These are phyloP conservation scores for Coemansia sp. DNA, from an alignment of 192 early-diverging fungal genomes.

Conservation along the genomic window DNA sequence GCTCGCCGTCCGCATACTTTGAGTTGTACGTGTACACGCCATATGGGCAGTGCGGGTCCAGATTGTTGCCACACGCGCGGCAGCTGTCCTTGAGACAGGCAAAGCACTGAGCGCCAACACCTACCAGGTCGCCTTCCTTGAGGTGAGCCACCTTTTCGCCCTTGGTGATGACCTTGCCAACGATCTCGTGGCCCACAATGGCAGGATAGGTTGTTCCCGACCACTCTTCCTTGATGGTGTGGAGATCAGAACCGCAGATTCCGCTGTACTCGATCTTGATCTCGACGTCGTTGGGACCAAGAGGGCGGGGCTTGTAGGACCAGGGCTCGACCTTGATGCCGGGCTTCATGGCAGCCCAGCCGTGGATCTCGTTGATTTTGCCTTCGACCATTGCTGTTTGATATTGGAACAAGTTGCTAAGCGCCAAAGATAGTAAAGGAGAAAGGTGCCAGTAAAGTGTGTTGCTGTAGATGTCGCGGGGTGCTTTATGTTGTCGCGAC, in stretches of 20 bases:
- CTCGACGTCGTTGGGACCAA: conserved; percentile 61
- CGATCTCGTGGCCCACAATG: conserved; percentile 67
- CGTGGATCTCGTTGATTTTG: conserved; percentile 36
- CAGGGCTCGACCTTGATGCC: conserved; percentile 38
- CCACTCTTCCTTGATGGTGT: conserved; percentile 63
- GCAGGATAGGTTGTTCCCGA: conserved; percentile 35
- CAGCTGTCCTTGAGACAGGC: conserved; percentile 54
- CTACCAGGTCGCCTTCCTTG: conserved; percentile 60
- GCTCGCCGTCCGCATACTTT: conserved; percentile 51
- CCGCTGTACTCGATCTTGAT: conserved; percentile 74
- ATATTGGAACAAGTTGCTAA: no score
- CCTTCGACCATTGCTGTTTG: conserved; percentile 20
- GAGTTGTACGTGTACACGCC: conserved; percentile 53
- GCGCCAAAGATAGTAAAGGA: no score
- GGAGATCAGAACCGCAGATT: conserved; percentile 76
- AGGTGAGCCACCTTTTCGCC: conserved; percentile 54
- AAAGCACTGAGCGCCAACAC: conserved; percentile 63
- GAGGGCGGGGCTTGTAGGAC: conserved; percentile 56
- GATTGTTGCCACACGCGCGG: conserved; percentile 41
- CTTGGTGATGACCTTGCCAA: conserved; percentile 58
- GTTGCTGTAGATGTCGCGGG: no score
- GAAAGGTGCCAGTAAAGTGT: background rate
- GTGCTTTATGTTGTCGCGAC: no score
- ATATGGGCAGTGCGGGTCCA: conserved; percentile 45
- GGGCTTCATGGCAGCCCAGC: conserved; percentile 40